A percentile compares a stretch with the other conserved stretches of the same genome.
Conservation (phyloP, 495 filamentous ascomycete species). For the Immersiella caudata region DNA sequence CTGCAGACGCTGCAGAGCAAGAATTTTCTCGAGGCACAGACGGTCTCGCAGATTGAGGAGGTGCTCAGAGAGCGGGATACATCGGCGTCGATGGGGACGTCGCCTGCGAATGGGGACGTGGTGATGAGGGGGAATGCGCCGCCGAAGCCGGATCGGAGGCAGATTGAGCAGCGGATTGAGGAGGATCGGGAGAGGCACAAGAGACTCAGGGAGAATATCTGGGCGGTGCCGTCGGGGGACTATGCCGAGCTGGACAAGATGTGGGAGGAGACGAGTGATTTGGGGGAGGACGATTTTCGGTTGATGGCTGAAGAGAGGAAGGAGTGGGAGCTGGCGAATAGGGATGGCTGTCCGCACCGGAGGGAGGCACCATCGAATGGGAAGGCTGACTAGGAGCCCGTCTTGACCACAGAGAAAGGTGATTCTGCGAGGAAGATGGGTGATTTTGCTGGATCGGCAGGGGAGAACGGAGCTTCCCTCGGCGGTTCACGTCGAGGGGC, state of each 20-base stretch:
- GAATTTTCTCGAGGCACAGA: conserved; percentile 64
- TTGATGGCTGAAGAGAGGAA: conserved; percentile 71
- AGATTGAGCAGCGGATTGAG: conserved; percentile 94
- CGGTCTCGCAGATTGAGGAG: conserved; percentile 76
- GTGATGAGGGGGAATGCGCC: conserved; percentile 35
- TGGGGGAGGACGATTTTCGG: conserved; percentile 81
- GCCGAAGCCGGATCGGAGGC: conserved; percentile 69
- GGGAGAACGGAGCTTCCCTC: too few relatives aligned
- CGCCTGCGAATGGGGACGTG: conserved; percentile 40
- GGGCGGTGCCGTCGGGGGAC: conserved; percentile 72
- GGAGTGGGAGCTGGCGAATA: conserved; percentile 46
- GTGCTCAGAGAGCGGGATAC: conserved; percentile 74
- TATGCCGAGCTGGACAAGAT: conserved; percentile 66
- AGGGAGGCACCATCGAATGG: conserved; percentile 20
- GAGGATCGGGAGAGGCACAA: conserved; percentile 97
- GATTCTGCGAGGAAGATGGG: too few relatives aligned
- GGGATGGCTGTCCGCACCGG: conserved; percentile 26
- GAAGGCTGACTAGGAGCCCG: background rate
- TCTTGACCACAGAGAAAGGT: background rate
- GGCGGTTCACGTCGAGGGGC: too few relatives aligned
- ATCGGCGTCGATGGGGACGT: conserved; percentile 43
- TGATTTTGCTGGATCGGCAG: too few relatives aligned
- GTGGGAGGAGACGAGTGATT: conserved; percentile 79
- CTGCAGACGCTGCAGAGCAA: conserved; percentile 70
- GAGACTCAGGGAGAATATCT: conserved; percentile 82